Conservation (phyloP, 345 rosid species). For the Pistacia atlantica region DNA sequence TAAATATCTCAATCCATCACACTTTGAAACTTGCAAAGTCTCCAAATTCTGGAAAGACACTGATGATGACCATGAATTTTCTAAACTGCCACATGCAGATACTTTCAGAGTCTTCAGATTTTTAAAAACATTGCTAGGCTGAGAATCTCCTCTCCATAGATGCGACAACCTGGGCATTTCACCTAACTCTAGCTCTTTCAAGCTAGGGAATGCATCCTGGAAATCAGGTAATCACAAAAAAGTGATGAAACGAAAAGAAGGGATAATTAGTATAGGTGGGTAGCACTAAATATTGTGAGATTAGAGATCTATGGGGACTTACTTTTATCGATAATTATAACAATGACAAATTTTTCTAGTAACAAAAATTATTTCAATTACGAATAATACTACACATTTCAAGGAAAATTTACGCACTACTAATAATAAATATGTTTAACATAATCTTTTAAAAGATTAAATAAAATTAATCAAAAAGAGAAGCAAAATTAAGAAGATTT, state of each 20-base stretch:
- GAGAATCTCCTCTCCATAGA: not conserved
- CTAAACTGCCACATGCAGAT: not conserved
- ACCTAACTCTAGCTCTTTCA: not conserved
- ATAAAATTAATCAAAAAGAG: too few species aligned
- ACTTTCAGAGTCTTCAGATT: not conserved
- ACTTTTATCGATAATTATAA: not conserved
- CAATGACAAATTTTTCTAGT: not conserved
- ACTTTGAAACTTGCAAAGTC: not conserved
- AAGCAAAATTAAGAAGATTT: not conserved
- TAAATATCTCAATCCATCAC: conserved; percentile 6
- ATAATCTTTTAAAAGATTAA: too few species aligned
- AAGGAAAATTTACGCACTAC: too few species aligned
- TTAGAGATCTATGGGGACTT: too few species aligned
- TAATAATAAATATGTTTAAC: too few species aligned
- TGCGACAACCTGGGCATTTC: not conserved
- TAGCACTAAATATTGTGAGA: not conserved
- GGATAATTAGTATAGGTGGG: too few species aligned
- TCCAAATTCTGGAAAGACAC: not conserved
- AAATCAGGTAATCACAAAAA: not conserved
- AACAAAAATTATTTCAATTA: too few species aligned
- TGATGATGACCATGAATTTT: conserved; percentile 7
- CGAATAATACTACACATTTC: too few species aligned
- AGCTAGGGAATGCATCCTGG: not conserved
- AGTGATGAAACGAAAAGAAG: not conserved
- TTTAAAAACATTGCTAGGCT: not conserved